Conservation (phyloP, 257 asterid species). For the Echium plantagineum region DNA sequence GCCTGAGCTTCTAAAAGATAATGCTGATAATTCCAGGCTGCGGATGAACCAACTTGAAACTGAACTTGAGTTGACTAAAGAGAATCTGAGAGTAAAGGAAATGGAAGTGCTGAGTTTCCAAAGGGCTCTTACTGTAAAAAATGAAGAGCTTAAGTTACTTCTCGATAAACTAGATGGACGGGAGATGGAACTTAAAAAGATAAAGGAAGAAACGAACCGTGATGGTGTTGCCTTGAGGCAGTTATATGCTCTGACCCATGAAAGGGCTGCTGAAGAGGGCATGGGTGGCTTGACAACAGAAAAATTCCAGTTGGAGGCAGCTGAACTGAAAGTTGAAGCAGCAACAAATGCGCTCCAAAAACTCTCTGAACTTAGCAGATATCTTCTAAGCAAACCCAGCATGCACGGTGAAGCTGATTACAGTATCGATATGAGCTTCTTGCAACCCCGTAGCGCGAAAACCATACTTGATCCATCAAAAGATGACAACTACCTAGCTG, state of each 20-base stretch:
- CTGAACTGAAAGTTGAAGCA: constrained; percentile 72
- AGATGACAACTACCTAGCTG: constrained; percentile 15
- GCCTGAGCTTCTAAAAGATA: constrained; percentile 14
- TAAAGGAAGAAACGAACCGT: constrained; percentile 33
- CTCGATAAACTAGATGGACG: constrained; percentile 29
- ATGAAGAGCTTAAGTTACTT: constrained; percentile 48
- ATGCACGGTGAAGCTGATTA: constrained; percentile 26
- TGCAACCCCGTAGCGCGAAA: constrained; percentile 9
- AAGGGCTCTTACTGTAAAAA: constrained; percentile 47
- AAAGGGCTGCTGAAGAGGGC: constrained; percentile 39
- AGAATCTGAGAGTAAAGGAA: constrained; percentile 54
- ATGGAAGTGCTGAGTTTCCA: constrained; percentile 51
- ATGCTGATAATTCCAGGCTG: constrained; percentile 27
- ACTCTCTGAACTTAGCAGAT: constrained; percentile 59
- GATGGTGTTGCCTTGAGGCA: constrained; percentile 36
- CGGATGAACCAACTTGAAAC: constrained; percentile 44
- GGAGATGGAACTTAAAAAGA: constrained; percentile 47
- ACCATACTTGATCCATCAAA: constrained; percentile 3
- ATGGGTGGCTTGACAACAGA: constrained; percentile 56
- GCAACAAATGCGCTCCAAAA: constrained; percentile 55
- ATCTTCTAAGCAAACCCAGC: constrained; percentile 38
- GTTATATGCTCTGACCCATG: constrained; percentile 47
- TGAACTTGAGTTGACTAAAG: constrained; percentile 49
- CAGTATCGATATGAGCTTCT: constrained; percentile 9
- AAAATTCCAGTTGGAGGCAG: constrained; percentile 57